phyloP scores from a whole-genome alignment of 805 yeast species.

The Blastobotrys americana region DNA sequence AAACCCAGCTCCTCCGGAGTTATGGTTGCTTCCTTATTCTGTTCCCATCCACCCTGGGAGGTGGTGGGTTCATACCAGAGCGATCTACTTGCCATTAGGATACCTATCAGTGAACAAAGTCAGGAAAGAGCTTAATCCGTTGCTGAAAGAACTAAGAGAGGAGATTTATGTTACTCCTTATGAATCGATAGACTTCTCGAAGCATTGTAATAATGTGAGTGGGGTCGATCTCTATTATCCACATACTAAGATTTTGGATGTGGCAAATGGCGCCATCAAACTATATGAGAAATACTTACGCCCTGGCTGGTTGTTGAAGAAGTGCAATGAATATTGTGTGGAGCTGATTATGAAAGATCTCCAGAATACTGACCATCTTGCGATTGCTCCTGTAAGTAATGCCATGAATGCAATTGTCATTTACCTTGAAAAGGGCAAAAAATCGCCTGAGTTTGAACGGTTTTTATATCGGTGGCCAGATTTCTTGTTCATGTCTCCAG shows the following conservation, averaged over 20 bases:
- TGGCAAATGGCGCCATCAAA: conserved; percentile 52
- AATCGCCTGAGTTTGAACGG: conserved; percentile 52
- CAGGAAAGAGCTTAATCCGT: conserved; percentile 53
- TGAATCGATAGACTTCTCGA: conserved; percentile 57
- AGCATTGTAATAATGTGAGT: conserved; percentile 76
- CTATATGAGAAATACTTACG: conserved; percentile 65
- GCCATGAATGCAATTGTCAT: conserved; percentile 76
- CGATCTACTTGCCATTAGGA: conserved; percentile 80
- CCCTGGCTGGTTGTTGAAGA: conserved; percentile 62
- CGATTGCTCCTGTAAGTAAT: conserved; percentile 91
- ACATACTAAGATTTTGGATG: conserved; percentile 61
- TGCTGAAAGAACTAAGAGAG: conserved; percentile 55
- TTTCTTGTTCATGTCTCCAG: conserved; percentile 73
- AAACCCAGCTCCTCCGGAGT: conserved; percentile 95
- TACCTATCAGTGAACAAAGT: conserved; percentile 57
- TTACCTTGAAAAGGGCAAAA: conserved; percentile 59
- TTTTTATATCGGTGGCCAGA: conserved; percentile 62
- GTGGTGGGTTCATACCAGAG: conserved; percentile 99
- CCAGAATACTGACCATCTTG: conserved; percentile 66
- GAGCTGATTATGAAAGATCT: conserved; percentile 67
- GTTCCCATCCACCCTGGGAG: conserved; percentile 86
- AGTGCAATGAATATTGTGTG: conserved; percentile 47
- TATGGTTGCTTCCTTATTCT: conserved; percentile 78
- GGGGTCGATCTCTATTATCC: conserved; percentile 93
- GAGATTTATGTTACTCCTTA: conserved; percentile 73